These are phyloP conservation scores for Arthrobotrys pseudoclavata DNA, from an alignment of 2,329 filamentous ascomycete genomes.

Conservation along the genomic window DNA sequence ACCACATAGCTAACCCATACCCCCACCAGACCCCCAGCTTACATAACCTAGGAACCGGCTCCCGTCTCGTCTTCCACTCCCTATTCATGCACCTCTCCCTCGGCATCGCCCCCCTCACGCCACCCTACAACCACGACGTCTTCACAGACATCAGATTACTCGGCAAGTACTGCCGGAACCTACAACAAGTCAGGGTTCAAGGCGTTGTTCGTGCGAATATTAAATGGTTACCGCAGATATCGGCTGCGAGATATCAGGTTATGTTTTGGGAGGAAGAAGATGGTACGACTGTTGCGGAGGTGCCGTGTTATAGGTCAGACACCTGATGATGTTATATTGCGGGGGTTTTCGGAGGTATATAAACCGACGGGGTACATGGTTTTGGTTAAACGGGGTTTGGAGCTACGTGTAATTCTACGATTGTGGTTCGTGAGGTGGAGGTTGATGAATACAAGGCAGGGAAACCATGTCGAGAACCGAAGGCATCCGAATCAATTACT, in stretches of 20 bases:
- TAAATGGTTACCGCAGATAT: conserved; percentile 17
- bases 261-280: conserved; percentile 9
- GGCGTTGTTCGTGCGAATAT: conserved; percentile 22
- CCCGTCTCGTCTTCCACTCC: conserved; percentile 29
- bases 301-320: conserved; percentile 16
- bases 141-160: conserved; percentile 19
- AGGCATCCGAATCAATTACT: conserved; percentile 5
- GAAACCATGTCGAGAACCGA: background rate
- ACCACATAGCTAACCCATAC: background rate
- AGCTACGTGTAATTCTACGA: conserved; percentile 1
- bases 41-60: conserved; percentile 7
- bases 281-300: conserved; percentile 17
- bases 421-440: background rate
- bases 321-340: too few species aligned
- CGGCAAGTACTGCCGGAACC: conserved; percentile 14
- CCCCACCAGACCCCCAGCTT: conserved; percentile 2
- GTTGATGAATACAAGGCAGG: background rate
- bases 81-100: conserved; percentile 12
- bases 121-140: conserved; percentile 29
- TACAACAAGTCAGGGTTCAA: conserved; percentile 25
- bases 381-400: background rate
- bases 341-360: too few species aligned
- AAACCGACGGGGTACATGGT: too few species aligned
- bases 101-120: conserved; percentile 10
- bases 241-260: conserved; percentile 16